Base-by-base conservation (phyloP, 805 yeast genomes). In the Candida sphagnicola region DNA sequence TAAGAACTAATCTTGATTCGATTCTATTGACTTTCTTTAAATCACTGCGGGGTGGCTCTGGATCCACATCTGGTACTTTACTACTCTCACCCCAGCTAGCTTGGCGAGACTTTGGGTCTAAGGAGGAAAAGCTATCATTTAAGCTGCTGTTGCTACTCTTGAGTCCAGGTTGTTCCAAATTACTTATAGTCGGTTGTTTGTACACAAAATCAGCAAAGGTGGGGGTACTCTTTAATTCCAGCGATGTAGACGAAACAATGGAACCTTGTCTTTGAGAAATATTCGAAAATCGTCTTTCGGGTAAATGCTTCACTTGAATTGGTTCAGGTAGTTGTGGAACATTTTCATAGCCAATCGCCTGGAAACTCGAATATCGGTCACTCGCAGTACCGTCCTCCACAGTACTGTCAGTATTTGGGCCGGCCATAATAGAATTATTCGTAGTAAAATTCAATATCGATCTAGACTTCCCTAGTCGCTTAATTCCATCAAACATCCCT, bases 261-360 rank as follows among this genome's bases (percentile, higher is more conserved):
- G 29, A 26, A 8, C 14, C 14, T 12, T 13, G 8, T 8, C 12
- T 8, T 13, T 26, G 29, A 26, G 29, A 26, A n/a, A 5, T 10
- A 12, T 10, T 26, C 14, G 18, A 30, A 12, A 12, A 28, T 11
- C 43, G 24, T 23, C 46, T 33, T 13, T 44, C 48, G n/a, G 65
- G 65, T 5, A 59, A 39, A 35, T 53, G 49, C 49, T 42, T 49
- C 14, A 61, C 67, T 29, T 50, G 60, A 13, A 61, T 53, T 4
- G 67, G 69, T 28, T 57, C 67, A 15, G 47, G 47, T 4, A 54
- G 34, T 25, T 45, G 48, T 5, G 49, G 15, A 10, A 56, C 41
- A n/a, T 51, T 41, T n/a, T 60, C 39, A 18, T 37, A 37, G 14
- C 65, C 59, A 18, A 67, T 56, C 13, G 72, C 67, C 31, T 62